Percentiles rank a stretch among this genome's conserved stretches.
Evolutionary conservation across 1,284 basidiomycete species (phyloP).

Genomic region (Rhodotorula mucilaginosa): DNA sequence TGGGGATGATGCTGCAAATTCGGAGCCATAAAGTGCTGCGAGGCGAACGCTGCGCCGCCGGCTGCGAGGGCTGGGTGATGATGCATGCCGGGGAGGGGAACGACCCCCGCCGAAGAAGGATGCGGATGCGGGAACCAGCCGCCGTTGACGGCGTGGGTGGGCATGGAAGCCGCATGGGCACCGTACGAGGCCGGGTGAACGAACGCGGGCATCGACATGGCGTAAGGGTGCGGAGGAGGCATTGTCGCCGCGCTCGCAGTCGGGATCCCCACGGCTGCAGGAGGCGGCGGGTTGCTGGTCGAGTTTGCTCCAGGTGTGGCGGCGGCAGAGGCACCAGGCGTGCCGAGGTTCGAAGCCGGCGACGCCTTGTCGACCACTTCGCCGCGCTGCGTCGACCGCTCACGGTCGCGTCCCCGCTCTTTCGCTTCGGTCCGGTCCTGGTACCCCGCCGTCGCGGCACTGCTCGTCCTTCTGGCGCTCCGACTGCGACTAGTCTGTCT

Average conservation of each 20-base stretch:
- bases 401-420: background rate
- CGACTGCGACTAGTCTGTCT: constrained; percentile 26
- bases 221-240: constrained; percentile 5
- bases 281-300: background rate
- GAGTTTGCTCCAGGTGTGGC: background rate
- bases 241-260: background rate
- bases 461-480: constrained; percentile 25
- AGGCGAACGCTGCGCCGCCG: background rate
- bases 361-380: background rate
- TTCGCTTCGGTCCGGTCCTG: constrained; percentile 10
- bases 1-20: background rate
- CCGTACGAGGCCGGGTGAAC: constrained; percentile 1
- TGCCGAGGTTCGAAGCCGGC: background rate
- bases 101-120: too few relatives aligned
- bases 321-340: background rate
- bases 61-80: background rate
- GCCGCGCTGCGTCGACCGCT: background rate
- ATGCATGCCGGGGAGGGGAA: background rate
- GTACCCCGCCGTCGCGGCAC: constrained; percentile 19
- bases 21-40: background rate
- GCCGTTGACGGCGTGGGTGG: background rate
- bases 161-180: background rate
- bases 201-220: constrained; percentile 14
- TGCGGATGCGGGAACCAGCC: constrained; percentile 17
- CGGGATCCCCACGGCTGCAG: background rate